Conservation (phyloP, 441 rosid species). For the Aleurites moluccanus region DNA sequence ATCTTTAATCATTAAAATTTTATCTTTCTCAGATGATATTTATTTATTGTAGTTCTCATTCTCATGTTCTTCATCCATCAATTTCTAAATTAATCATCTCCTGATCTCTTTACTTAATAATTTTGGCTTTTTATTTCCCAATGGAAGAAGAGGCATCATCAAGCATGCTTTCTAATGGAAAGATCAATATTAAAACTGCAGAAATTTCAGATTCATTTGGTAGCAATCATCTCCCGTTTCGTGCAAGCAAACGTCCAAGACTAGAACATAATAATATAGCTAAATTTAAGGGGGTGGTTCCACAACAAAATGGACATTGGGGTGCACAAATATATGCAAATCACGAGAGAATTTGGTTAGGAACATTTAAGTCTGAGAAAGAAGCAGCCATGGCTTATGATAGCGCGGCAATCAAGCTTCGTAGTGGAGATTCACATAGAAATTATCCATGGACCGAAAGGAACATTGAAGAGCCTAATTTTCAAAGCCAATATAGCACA, state of each 20-base stretch:
- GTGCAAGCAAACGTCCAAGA: slow-evolving; percentile 35
- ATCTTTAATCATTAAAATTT: not conserved
- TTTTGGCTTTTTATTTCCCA: not conserved
- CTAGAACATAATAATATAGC: slow-evolving; percentile 10
- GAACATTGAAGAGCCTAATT: slow-evolving; percentile 48
- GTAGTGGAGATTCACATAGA: slow-evolving; percentile 49
- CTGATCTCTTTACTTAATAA: not conserved
- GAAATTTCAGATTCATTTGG: slow-evolving; percentile 35
- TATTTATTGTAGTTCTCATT: not conserved
- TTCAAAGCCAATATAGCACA: slow-evolving; percentile 38
- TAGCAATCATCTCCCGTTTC: slow-evolving; percentile 20
- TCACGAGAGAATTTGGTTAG: slow-evolving; percentile 62
- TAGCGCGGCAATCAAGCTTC: slow-evolving; percentile 55
- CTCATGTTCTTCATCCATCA: not conserved
- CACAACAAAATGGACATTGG: slow-evolving; percentile 64
- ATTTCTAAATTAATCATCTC: not conserved
- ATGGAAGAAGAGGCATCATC: slow-evolving; percentile 42
- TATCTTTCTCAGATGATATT: not conserved
- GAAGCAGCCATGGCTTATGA: slow-evolving; percentile 76
- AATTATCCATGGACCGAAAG: slow-evolving; percentile 58
- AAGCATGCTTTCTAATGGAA: slow-evolving; percentile 34
- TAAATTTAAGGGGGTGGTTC: slow-evolving; percentile 60
- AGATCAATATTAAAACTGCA: not conserved
- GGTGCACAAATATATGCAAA: slow-evolving; percentile 66
- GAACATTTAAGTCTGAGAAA: slow-evolving; percentile 54